phyloP scores from a whole-genome alignment of 1,284 basidiomycete genomes.

The Moesziomyces parantarcticus region DNA sequence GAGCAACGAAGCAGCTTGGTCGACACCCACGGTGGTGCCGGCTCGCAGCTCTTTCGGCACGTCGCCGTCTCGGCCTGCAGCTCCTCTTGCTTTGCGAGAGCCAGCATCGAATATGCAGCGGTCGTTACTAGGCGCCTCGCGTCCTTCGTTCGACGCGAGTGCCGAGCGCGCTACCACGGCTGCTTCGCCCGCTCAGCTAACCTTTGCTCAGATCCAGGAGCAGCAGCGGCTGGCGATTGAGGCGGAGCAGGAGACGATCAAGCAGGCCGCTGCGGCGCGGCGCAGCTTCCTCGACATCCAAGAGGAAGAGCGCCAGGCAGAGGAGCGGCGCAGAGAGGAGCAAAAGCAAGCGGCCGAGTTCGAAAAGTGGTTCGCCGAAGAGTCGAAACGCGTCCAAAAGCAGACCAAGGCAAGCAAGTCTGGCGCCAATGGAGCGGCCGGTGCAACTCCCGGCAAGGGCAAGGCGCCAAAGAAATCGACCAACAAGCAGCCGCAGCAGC shows the following conservation, averaged over 20 bases:
- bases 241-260: slow-evolving; percentile 37
- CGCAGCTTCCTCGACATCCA: slow-evolving; percentile 61
- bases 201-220: slow-evolving; percentile 63
- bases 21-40: slow-evolving; percentile 23
- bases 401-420: slow-evolving; percentile 27
- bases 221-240: slow-evolving; percentile 52
- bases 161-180: slow-evolving; percentile 7
- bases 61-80: slow-evolving; percentile 15
- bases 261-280: slow-evolving; percentile 30
- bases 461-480: slow-evolving; percentile 26
- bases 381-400: slow-evolving; percentile 56
- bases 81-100: slow-evolving; percentile 3
- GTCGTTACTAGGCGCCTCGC: slow-evolving; percentile 10
- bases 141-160: slow-evolving; percentile 7
- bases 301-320: slow-evolving; percentile 55
- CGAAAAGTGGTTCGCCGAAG: slow-evolving; percentile 66
- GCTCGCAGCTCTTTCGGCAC: slow-evolving; percentile 14
- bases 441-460: slow-evolving; percentile 13
- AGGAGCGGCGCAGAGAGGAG: slow-evolving; percentile 52
- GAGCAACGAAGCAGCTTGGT: slow-evolving; percentile 39
- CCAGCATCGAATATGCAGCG: slow-evolving; percentile 24
- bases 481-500: slow-evolving; percentile 12
- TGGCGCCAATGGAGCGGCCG: neutral
- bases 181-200: slow-evolving; percentile 29
- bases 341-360: slow-evolving; percentile 61